Evolutionary conservation across 2,329 filamentous ascomycete species (phyloP), one percentile per base, ranked within the genome.

Genomic region (Fonsecaea erecta): DNA sequence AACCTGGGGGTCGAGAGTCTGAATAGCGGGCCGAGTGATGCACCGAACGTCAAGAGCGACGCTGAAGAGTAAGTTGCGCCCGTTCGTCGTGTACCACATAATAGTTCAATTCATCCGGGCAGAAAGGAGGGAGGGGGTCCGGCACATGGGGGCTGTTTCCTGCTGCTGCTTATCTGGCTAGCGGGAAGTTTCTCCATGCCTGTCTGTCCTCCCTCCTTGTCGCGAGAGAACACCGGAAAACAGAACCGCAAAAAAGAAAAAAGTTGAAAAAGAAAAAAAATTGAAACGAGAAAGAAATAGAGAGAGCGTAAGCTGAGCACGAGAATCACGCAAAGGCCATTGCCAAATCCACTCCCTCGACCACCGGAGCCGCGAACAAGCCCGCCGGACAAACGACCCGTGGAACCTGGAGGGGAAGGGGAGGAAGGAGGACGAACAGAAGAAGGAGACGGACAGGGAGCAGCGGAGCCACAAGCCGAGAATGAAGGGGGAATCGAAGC

Each of bases 11-110:
- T 68, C 52, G 60, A 67, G 58, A 70, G 65, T 56, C 35, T 65
- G 28, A 60, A 59, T 30, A 66, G 65, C 46, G 68, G 48, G 35
- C 57, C 52, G n/a, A 66, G 65, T 54, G 65, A 66, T 63, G 57
- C 53, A n/a, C 63, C 63, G 32, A 57, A 62, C 30, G 64, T 55
- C 62, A 69, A 69, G 62, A 67, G 67, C 62, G 64, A 63, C 55
- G 62, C 32, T 32, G 67, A 69, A 66, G 67, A 69, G 67, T 67
- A 69, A 69, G 67, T 66, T 58, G 3, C 57, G 57, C 57, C 46
- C 40, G 46, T 60, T 48, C 34, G 56, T 48, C 34, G 56, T 60
- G 55, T 58, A 48, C 34, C 35, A 21, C 26, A 24, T n/a, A n/a
- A n/a, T n/a, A n/a, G n/a, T n/a, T n/a, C n/a, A 43, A 30, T 60